These are phyloP conservation scores for Fusarium pseudonygamai DNA, from an alignment of 2,329 filamentous ascomycete species.

Conservation along the genomic window DNA sequence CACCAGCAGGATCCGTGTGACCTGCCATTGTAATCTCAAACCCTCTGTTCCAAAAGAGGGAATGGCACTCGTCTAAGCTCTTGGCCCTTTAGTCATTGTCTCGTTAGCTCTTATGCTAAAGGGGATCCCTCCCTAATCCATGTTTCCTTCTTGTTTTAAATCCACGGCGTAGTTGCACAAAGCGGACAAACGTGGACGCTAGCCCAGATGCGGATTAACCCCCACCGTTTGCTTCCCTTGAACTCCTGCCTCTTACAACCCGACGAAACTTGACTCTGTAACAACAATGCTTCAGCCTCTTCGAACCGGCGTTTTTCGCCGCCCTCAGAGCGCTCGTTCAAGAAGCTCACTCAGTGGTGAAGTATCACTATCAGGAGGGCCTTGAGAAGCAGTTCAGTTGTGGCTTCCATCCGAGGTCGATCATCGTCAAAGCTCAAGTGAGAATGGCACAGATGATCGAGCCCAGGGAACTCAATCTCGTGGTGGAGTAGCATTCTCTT, in stretches of 20 bases:
- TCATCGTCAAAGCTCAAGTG: not conserved
- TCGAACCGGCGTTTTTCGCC: not conserved
- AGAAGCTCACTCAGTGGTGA: slow-evolving; percentile 2
- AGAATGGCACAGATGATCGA: not conserved
- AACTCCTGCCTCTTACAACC: slow-evolving; percentile 39
- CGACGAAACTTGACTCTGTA: slow-evolving; percentile 58
- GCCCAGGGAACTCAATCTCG: not conserved
- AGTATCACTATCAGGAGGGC: not conserved
- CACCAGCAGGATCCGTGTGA: slow-evolving; percentile 25
- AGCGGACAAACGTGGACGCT: slow-evolving; percentile 10
- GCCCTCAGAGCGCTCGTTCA: not conserved
- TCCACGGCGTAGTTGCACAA: slow-evolving; percentile 16
- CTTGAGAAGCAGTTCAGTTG: slow-evolving; percentile 2
- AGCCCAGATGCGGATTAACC: slow-evolving; percentile 14
- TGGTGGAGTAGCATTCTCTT: not conserved
- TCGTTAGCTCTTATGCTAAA: not conserved
- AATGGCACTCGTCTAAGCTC: not conserved
- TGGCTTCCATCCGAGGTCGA: not conserved
- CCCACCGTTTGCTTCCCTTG: slow-evolving; percentile 22
- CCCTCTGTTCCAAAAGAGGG: slow-evolving; percentile 14
- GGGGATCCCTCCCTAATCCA: not conserved
- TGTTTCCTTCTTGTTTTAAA: slow-evolving; percentile 36
- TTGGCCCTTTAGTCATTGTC: slow-evolving; percentile 1
- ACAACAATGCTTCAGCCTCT: slow-evolving; percentile 57
- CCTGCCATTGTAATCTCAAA: slow-evolving; percentile 35